Conservation (phyloP, 768 basidiomycete genomes). For the Suillus occidentalis region DNA sequence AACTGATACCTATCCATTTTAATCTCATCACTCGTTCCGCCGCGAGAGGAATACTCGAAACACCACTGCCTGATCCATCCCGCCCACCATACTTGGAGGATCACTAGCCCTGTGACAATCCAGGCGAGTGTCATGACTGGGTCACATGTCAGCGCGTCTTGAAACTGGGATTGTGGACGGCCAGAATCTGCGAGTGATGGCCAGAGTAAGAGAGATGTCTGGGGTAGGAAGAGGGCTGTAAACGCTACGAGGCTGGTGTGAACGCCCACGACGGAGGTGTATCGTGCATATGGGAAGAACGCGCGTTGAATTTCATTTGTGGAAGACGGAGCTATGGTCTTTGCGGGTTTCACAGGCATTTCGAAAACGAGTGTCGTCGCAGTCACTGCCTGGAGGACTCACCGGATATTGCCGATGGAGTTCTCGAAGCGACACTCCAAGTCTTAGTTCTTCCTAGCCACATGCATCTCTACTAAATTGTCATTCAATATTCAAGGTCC, state of each 20-base stretch:
- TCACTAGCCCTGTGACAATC: conserved; percentile 49
- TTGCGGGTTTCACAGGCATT: not conserved
- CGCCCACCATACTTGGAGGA: conserved; percentile 73
- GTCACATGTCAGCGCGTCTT: conserved; percentile 62
- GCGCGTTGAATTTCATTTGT: not conserved
- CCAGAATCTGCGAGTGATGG: conserved; percentile 38
- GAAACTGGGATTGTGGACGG: conserved; percentile 69
- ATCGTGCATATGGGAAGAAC: conserved; percentile 53
- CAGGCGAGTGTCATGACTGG: conserved; percentile 60
- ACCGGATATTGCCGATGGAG: no score
- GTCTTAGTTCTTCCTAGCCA: no score
- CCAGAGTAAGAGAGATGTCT: conserved; percentile 46
- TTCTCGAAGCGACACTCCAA: no score
- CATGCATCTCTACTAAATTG: no score
- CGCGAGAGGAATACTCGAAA: conserved; percentile 40
- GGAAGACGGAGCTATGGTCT: not conserved
- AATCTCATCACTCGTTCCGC: conserved; percentile 44
- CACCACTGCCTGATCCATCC: conserved; percentile 64
- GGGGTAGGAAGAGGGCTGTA: conserved; percentile 70
- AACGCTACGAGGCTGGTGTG: conserved; percentile 67
- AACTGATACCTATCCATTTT: conserved; percentile 42
- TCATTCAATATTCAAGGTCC: no score
- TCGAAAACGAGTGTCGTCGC: no score
- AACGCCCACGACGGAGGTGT: conserved; percentile 67
- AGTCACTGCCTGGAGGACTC: no score